phyloP scores from a whole-genome alignment of 1,284 basidiomycete genomes.

The Pulveroboletus ridleyi region DNA sequence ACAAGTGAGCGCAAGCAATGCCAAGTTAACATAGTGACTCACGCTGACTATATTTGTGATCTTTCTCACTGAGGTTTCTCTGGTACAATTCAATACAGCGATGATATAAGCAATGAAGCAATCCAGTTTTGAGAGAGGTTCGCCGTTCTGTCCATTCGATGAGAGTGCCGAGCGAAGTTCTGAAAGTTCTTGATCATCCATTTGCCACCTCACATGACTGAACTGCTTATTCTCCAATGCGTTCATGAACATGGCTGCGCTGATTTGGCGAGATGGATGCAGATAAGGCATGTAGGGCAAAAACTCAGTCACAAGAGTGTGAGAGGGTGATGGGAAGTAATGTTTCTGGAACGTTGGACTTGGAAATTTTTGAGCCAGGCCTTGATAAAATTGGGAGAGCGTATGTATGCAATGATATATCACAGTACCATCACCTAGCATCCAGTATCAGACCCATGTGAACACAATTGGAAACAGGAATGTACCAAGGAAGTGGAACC shows the following conservation, averaged over 20 bases:
- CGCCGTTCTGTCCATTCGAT: neutral
- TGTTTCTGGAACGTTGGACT: conserved; percentile 28
- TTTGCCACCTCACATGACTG: conserved; percentile 23
- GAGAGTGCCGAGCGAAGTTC: conserved; percentile 18
- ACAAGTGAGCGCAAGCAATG: neutral
- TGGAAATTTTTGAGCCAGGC: conserved; percentile 7
- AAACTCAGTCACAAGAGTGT: conserved; percentile 2
- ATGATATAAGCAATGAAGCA: conserved; percentile 38
- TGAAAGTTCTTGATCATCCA: conserved; percentile 17
- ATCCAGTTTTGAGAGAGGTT: conserved; percentile 27
- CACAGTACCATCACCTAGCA: conserved; percentile 35
- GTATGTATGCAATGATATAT: conserved; percentile 34
- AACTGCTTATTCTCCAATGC: conserved; percentile 5
- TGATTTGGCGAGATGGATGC: neutral
- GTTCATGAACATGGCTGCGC: neutral
- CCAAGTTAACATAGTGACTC: neutral
- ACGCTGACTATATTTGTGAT: conserved; percentile 37
- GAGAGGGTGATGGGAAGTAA: conserved; percentile 16
- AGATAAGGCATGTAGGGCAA: conserved; percentile 23
- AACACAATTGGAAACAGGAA: neutral
- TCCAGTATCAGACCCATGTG: conserved; percentile 1
- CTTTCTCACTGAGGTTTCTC: conserved; percentile 6
- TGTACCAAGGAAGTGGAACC: conserved; percentile 36
- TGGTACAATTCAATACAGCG: conserved; percentile 28
- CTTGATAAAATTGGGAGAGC: conserved; percentile 33